These are phyloP conservation scores for Mortierella sp. DNA, from an alignment of 371 early-diverging fungal genomes.

Conservation along the genomic window DNA sequence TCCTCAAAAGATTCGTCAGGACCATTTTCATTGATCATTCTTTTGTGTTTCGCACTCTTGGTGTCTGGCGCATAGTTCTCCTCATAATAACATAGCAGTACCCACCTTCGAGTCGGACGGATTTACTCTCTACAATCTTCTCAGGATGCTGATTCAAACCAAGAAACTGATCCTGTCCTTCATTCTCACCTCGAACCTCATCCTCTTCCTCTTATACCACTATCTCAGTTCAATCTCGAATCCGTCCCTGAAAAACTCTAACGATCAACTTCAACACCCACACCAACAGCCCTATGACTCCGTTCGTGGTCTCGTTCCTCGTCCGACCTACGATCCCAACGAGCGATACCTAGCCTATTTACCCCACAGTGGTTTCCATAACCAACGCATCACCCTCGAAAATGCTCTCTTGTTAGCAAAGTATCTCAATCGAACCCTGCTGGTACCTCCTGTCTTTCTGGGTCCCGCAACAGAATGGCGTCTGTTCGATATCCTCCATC, in stretches of 20 bases:
- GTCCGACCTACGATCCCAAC: constrained; percentile 27
- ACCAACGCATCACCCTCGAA: constrained; percentile 69
- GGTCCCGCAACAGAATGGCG: constrained; percentile 72
- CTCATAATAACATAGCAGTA: neutral
- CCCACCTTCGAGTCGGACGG: neutral
- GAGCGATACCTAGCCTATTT: constrained; percentile 64
- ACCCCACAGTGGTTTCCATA: constrained; percentile 68
- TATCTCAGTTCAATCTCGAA: constrained; percentile 19
- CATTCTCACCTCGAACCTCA: constrained; percentile 25
- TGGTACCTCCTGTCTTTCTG: constrained; percentile 68
- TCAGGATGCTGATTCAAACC: constrained; percentile 35
- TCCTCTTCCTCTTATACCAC: constrained; percentile 29
- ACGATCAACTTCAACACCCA: neutral
- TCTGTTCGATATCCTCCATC: constrained; percentile 63
- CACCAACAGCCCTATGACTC: neutral
- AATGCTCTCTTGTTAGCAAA: constrained; percentile 68
- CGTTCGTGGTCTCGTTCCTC: constrained; percentile 19
- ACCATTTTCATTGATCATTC: too few relatives aligned
- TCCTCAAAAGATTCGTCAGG: too few relatives aligned
- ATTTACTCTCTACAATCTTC: too few relatives aligned
- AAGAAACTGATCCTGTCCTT: constrained; percentile 30
- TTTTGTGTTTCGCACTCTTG: too few relatives aligned
- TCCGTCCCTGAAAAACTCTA: neutral
- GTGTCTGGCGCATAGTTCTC: neutral
- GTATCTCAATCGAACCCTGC: constrained; percentile 66